phyloP scores from a whole-genome alignment of 768 basidiomycete genomes.

The Collybia sp. region DNA sequence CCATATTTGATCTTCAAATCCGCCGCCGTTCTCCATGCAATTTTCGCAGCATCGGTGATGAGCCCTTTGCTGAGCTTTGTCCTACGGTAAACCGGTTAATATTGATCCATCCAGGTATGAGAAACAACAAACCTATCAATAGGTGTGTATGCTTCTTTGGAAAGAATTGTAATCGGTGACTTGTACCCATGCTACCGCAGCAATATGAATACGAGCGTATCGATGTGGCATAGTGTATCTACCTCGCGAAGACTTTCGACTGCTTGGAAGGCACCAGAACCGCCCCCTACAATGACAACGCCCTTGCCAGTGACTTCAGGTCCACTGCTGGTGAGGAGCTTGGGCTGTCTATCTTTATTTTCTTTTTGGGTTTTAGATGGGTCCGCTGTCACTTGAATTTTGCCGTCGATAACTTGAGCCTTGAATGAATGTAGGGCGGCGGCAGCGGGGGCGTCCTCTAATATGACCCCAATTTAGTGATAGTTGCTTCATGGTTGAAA shows the following conservation, averaged over 20 bases:
- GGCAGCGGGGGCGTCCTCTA: constrained; percentile 89
- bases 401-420: constrained; percentile 58
- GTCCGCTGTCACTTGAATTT: constrained; percentile 76
- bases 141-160: constrained; percentile 76
- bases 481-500: constrained; percentile 7
- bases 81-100: constrained; percentile 28
- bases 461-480: too few relatives aligned
- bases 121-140: constrained; percentile 63
- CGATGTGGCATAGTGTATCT: constrained; percentile 2
- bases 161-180: constrained; percentile 72
- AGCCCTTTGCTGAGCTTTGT: constrained; percentile 90
- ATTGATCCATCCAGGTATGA: not conserved
- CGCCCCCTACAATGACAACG: constrained; percentile 84
- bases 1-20: constrained; percentile 76
- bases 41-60: constrained; percentile 70
- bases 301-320: constrained; percentile 49
- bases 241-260: constrained; percentile 84
- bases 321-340: constrained; percentile 41
- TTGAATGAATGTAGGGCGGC: constrained; percentile 77
- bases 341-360: constrained; percentile 62
- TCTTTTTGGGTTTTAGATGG: constrained; percentile 54
- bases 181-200: constrained; percentile 62
- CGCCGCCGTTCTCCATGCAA: constrained; percentile 67
- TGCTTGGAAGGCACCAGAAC: constrained; percentile 70
- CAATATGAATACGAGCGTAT: not conserved